phyloP scores from a whole-genome alignment of 2,329 filamentous ascomycete species.

The Nemania sp. region DNA sequence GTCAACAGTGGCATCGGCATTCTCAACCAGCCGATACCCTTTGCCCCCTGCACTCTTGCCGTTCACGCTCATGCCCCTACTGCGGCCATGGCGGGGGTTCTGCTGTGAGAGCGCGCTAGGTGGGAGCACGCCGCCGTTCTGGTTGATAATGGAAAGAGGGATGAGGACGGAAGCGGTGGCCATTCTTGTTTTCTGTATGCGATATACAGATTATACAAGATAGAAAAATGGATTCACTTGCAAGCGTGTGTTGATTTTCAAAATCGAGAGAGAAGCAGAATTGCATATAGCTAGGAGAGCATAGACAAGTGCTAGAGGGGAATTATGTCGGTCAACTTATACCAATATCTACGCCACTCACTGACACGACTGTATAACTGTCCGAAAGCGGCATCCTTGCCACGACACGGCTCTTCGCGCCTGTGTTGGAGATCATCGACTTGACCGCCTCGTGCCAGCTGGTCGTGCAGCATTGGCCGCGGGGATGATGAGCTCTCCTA shows the following conservation, averaged over 20 bases:
- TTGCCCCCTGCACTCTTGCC: constrained; percentile 38
- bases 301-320: background rate
- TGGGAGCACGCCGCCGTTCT: constrained; percentile 43
- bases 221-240: too few relatives aligned
- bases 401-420: constrained; percentile 23
- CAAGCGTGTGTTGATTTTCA: constrained; percentile 3
- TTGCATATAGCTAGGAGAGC: constrained; percentile 4
- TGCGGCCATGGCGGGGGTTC: constrained; percentile 44
- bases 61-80: constrained; percentile 44
- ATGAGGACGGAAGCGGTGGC: constrained; percentile 42
- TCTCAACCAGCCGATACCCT: constrained; percentile 47
- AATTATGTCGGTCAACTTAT: constrained; percentile 21
- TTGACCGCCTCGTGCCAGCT: constrained; percentile 29
- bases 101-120: constrained; percentile 42
- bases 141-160: constrained; percentile 41
- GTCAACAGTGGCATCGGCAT: constrained; percentile 44
- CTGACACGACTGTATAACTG: constrained; percentile 12
- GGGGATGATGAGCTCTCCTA: constrained; percentile 16
- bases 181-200: constrained; percentile 31
- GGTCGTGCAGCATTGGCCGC: constrained; percentile 29
- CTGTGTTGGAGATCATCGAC: constrained; percentile 16
- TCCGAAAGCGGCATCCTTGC: constrained; percentile 24
- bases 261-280: constrained; percentile 8
- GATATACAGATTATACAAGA: constrained; percentile 14
- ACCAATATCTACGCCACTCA: constrained; percentile 6